Base-by-base conservation (phyloP, 306 rosid genomes). In the Begonia masoniana region DNA sequence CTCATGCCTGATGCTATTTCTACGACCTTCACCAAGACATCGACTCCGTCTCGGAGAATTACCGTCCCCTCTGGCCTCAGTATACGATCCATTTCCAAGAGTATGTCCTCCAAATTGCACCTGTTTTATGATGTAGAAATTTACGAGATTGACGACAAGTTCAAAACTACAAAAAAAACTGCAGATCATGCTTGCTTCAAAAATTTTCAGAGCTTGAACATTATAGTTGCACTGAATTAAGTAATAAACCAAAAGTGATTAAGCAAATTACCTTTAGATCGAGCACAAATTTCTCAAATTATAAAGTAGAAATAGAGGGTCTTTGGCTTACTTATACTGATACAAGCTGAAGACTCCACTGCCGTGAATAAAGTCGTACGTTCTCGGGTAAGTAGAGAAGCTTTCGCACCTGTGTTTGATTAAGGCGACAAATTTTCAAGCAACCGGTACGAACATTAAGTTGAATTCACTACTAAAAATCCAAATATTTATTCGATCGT, bases 331-430 rank as follows among this genome's bases (percentile, higher is more conserved):
- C 96, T 31, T 71, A 71, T 71, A 66, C 73, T 70, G 62, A 73
- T 83, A 92, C 81, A 92, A 57, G 74, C 84, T 77, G 71, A 86
- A 92, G 60, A 86, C 75, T 15, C 74, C 87, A 70, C 63, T 79
- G 50, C 84, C 93, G 67, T 92, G 99, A 61, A 92, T 81, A 46
- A 92, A 66, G 74, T 92, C 99, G 49, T 86, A 83, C n/a, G 96
- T 81, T 78, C 96, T 92, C 39, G 95, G 99, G 73, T 92, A 86
- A 21, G 99, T 92, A 49, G 99, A 92, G 76, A 92, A 86, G 74
- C 99, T 96, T 74, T 92, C 99, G 67, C 99, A 83, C 99, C 99
- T 92, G 77, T 54, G 68, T 47, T 51, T 57, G 56, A 24, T 53
- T 31, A 57, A 53, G 64, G 41, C 48, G 51, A 60, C 12, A 41